Percentiles rank a stretch among this genome's conserved stretches.
Evolutionary conservation across 1,284 basidiomycete genomes (phyloP).

Genomic region (Malassezia obtusa): DNA sequence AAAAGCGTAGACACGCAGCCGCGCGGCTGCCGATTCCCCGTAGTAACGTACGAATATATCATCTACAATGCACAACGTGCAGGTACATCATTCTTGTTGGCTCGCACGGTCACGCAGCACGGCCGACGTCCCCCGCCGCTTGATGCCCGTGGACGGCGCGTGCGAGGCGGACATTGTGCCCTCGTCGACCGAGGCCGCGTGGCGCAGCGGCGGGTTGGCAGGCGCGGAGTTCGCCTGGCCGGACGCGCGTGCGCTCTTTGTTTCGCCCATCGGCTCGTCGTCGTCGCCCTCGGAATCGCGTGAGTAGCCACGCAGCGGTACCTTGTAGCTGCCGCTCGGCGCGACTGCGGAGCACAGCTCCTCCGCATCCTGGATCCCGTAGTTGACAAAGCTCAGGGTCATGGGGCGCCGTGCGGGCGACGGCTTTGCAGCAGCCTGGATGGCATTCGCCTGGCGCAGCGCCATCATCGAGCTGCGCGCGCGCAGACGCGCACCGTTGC

Average conservation of each 20-base stretch:
- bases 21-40: too few relatives aligned
- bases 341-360: constrained; percentile 44
- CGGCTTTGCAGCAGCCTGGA: not conserved
- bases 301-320: constrained; percentile 31
- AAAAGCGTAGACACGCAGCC: not conserved
- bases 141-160: not conserved
- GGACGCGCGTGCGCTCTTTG: not conserved
- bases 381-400: constrained; percentile 41
- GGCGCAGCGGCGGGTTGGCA: not conserved
- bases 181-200: not conserved
- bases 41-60: not conserved
- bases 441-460: constrained; percentile 14
- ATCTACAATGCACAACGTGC: constrained; percentile 1
- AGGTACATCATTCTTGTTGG: not conserved
- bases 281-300: not conserved
- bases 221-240: not conserved
- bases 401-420: constrained; percentile 13
- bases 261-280: not conserved
- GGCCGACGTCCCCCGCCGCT: not conserved
- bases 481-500: not conserved
- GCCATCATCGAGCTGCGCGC: constrained; percentile 17
- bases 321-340: constrained; percentile 40
- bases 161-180: not conserved
- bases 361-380: constrained; percentile 43
- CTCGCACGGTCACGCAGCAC: not conserved